phyloP scores from a whole-genome alignment of 495 filamentous ascomycete genomes.

The Tuber borchii region DNA sequence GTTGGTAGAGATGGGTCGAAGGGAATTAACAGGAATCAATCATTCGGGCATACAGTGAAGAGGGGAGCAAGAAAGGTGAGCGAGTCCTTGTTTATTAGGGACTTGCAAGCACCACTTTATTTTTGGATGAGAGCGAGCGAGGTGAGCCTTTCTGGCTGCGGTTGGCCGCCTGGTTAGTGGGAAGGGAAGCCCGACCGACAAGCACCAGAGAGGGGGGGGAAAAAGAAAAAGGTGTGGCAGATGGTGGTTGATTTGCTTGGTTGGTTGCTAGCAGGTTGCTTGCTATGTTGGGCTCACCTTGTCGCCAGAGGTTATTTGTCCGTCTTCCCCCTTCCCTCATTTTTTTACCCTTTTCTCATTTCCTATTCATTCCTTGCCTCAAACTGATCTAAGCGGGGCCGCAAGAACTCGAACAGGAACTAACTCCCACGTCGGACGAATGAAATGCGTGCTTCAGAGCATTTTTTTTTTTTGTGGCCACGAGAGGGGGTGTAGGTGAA shows the following conservation, averaged over 20 bases:
- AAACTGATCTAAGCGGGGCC: conserved; percentile 36
- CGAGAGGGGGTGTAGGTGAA: conserved; percentile 28
- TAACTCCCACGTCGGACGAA: conserved; percentile 27
- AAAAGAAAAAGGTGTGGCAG: not conserved
- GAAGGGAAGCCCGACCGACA: not conserved
- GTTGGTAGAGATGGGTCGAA: not conserved
- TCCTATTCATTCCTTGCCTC: conserved; percentile 26
- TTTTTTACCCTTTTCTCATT: not conserved
- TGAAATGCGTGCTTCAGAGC: conserved; percentile 25
- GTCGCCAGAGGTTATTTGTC: not conserved
- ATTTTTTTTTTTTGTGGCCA: conserved; percentile 27
- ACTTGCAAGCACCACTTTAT: not conserved
- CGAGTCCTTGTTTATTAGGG: not conserved
- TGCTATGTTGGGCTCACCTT: not conserved
- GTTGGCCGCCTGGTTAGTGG: not conserved
- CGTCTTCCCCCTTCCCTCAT: not conserved
- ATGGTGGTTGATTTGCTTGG: not conserved
- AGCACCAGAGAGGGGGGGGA: not conserved
- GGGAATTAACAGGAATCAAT: conserved; percentile 1
- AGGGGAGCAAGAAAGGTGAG: not conserved
- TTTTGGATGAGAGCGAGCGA: not conserved
- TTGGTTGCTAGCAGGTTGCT: not conserved
- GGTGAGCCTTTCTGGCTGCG: not conserved
- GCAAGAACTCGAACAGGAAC: conserved; percentile 33
- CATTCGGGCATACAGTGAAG: not conserved